phyloP scores from a whole-genome alignment of 2,329 filamentous ascomycete species.

The Monilinia laxa region DNA sequence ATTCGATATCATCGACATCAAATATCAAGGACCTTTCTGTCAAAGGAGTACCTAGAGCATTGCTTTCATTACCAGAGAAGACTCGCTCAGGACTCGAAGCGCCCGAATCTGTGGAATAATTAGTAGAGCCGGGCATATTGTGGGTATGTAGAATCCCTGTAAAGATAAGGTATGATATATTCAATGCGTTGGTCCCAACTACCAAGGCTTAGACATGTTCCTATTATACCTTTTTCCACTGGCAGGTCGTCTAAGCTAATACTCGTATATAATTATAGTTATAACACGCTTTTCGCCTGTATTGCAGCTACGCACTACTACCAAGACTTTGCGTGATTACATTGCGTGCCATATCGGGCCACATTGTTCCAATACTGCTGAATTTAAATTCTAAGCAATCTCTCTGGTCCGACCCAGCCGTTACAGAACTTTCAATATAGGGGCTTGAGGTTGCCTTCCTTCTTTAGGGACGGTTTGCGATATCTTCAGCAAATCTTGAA shows the following conservation, averaged over 20 bases:
- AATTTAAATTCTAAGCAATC: slow-evolving; percentile 15
- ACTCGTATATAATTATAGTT: slow-evolving; percentile 21
- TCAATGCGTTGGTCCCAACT: slow-evolving; percentile 11
- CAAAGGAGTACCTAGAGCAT: slow-evolving; percentile 30
- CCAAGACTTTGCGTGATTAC: slow-evolving; percentile 11
- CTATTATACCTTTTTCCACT: slow-evolving; percentile 22
- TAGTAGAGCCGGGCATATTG: slow-evolving; percentile 29
- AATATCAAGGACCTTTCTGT: slow-evolving; percentile 35
- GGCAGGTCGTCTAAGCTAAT: slow-evolving; percentile 9
- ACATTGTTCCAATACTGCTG: slow-evolving; percentile 9
- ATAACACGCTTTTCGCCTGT: not conserved
- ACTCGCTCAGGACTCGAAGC: slow-evolving; percentile 30
- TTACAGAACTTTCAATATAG: slow-evolving; percentile 19
- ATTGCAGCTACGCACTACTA: slow-evolving; percentile 12
- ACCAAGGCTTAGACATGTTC: slow-evolving; percentile 13
- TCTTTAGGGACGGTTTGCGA: slow-evolving; percentile 8
- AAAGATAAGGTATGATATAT: slow-evolving; percentile 20
- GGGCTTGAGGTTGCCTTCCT: slow-evolving; percentile 19
- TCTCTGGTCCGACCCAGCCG: slow-evolving; percentile 17
- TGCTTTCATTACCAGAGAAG: slow-evolving; percentile 30
- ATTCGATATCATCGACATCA: slow-evolving; percentile 30
- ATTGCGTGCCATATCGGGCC: slow-evolving; percentile 23
- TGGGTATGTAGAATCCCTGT: slow-evolving; percentile 21
- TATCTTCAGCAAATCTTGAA: slow-evolving; percentile 13
- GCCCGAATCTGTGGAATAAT: slow-evolving; percentile 31